Evolutionary conservation across 176 grass and related monocot genomes (phyloP).

Genomic region (Triticum aestivum): DNA sequence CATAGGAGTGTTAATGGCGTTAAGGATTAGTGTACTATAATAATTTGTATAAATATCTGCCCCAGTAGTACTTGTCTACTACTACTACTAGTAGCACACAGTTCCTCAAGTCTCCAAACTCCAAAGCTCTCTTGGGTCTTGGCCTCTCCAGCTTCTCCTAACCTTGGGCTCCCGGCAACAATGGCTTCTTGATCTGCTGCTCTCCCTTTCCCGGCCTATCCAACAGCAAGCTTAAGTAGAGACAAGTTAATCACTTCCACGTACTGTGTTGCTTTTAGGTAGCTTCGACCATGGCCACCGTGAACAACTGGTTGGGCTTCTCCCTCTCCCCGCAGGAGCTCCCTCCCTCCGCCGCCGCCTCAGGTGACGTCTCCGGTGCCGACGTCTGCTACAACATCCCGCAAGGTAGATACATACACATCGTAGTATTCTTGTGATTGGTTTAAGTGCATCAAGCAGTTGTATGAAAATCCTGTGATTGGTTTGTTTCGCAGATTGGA

Average conservation of each 20-base stretch:
- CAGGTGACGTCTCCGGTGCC: slow-evolving; percentile 42
- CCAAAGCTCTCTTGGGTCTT: slow-evolving; percentile 37
- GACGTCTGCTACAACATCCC: slow-evolving; percentile 61
- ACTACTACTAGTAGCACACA: slow-evolving; percentile 14
- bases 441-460: not conserved
- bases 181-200: slow-evolving; percentile 40
- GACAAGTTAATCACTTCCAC: not conserved
- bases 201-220: not conserved
- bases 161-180: slow-evolving; percentile 22
- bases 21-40: not conserved
- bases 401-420: slow-evolving; percentile 36
- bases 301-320: slow-evolving; percentile 98
- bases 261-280: not conserved
- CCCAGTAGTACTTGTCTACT: not conserved
- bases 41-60: slow-evolving; percentile 53
- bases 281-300: slow-evolving; percentile 57
- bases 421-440: not conserved
- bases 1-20: not conserved
- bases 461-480: slow-evolving; percentile 14
- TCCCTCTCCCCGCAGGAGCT: slow-evolving; percentile 92
- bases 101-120: slow-evolving; percentile 42
- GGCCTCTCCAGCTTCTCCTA: slow-evolving; percentile 30
- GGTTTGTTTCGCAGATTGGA: slow-evolving; percentile 61
- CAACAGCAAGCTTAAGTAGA: slow-evolving; percentile 1
- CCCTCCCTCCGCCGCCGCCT: slow-evolving; percentile 38